Evolutionary conservation across 441 rosid species (phyloP).

Genomic region (Adansonia madagascariensis): DNA sequence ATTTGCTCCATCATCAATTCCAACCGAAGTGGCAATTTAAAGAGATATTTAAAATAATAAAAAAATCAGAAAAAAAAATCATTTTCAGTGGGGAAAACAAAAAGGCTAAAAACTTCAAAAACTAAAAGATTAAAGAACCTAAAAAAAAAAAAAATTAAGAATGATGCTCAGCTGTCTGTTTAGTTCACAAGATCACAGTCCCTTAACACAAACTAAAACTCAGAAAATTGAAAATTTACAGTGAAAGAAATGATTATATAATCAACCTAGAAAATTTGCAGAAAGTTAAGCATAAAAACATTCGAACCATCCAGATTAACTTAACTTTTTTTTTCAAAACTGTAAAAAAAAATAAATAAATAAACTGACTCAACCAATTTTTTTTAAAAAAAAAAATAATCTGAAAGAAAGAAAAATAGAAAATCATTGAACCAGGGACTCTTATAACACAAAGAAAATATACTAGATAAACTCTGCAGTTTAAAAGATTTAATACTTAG

Average conservation of each 20-base stretch:
- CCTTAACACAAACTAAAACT: background rate
- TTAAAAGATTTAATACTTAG: slow-evolving; percentile 10
- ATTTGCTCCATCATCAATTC: background rate
- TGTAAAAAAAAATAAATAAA: slow-evolving; percentile 3
- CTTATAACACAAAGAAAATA: background rate
- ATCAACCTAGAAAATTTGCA: background rate
- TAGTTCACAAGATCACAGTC: slow-evolving; percentile 7
- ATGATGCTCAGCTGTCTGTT: background rate
- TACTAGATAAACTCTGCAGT: slow-evolving; percentile 3
- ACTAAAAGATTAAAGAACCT: background rate
- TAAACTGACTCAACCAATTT: background rate
- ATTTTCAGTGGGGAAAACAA: background rate
- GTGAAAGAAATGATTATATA: background rate
- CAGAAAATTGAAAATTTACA: background rate
- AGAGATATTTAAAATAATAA: background rate
- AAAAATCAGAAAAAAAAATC: background rate
- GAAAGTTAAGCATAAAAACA: background rate
- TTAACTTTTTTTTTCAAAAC: background rate
- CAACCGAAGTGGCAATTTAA: background rate
- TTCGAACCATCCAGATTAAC: background rate
- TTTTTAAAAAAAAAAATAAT: background rate
- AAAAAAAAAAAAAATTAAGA: background rate
- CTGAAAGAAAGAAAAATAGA: background rate
- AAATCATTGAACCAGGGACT: background rate
- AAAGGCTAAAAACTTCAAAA: too few species aligned